Conservation (phyloP, 345 rosid genomes). For the Psidium guajava region DNA sequence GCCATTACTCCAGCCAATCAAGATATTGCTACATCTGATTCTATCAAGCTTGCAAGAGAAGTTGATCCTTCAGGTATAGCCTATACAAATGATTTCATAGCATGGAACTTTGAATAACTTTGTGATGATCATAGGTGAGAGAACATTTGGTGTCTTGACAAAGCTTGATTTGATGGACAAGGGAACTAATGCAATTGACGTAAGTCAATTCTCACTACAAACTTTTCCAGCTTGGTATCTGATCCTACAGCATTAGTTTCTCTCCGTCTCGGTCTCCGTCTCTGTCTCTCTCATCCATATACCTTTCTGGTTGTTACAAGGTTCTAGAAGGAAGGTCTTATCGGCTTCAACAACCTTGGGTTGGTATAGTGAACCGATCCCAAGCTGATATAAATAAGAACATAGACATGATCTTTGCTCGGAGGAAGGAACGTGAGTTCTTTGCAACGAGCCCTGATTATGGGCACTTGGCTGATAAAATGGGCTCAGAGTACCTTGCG, state of each 20-base stretch:
- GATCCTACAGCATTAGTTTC: neutral
- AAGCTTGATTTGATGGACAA: slow-evolving; percentile 76
- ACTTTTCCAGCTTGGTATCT: neutral
- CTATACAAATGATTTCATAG: neutral
- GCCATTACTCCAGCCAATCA: slow-evolving; percentile 69
- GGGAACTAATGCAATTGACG: slow-evolving; percentile 67
- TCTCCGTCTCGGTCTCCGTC: neutral
- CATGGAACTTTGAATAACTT: neutral
- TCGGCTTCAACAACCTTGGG: slow-evolving; percentile 58
- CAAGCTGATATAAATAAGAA: slow-evolving; percentile 67
- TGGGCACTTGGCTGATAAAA: slow-evolving; percentile 50
- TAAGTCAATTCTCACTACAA: slow-evolving; percentile 8
- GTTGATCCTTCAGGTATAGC: slow-evolving; percentile 48
- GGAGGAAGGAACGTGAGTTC: slow-evolving; percentile 53
- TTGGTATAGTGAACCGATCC: slow-evolving; percentile 67
- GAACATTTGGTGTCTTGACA: slow-evolving; percentile 67
- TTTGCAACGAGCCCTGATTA: slow-evolving; percentile 63
- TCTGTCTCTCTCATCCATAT: neutral
- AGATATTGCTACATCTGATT: slow-evolving; percentile 71
- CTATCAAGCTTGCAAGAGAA: slow-evolving; percentile 59
- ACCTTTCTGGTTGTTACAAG: slow-evolving; percentile 6
- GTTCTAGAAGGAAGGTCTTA: slow-evolving; percentile 70
- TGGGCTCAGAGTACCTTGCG: slow-evolving; percentile 80
- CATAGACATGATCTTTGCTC: slow-evolving; percentile 62
- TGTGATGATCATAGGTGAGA: slow-evolving; percentile 32